Evolutionary conservation across 768 basidiomycete genomes (phyloP).

Genomic region (Boletus reticuloceps): DNA sequence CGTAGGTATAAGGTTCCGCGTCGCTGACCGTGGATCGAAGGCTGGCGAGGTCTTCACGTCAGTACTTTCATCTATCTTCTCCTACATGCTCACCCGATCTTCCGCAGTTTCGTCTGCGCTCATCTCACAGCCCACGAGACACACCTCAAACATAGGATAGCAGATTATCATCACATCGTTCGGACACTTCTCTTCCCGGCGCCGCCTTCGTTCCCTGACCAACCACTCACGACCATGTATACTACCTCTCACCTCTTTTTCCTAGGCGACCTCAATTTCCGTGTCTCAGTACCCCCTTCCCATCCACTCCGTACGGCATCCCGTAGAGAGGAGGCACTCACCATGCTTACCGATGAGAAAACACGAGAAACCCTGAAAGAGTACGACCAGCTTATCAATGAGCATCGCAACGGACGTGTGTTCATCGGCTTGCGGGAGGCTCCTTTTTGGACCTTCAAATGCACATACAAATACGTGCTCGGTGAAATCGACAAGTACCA

Average conservation of each 20-base stretch:
- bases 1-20: conserved; percentile 81
- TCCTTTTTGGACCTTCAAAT: conserved; percentile 87
- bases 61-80: conserved; percentile 29
- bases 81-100: not conserved
- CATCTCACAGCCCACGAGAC: conserved; percentile 84
- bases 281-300: conserved; percentile 61
- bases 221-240: conserved; percentile 61
- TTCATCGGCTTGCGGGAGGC: conserved; percentile 80
- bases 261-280: conserved; percentile 93
- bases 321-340: conserved; percentile 36
- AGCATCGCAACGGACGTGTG: conserved; percentile 59
- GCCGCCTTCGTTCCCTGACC: conserved; percentile 36
- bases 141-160: conserved; percentile 62
- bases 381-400: conserved; percentile 67
- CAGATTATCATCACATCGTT: conserved; percentile 82
- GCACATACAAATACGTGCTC: conserved; percentile 84
- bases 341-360: conserved; percentile 46
- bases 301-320: conserved; percentile 43
- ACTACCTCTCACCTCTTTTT: conserved; percentile 89
- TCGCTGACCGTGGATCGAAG: conserved; percentile 51
- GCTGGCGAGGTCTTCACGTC: conserved; percentile 83
- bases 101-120: conserved; percentile 79
- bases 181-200: conserved; percentile 75
- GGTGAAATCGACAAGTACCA: conserved; percentile 83
- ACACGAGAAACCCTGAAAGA: conserved; percentile 62